Base-by-base conservation (phyloP, 2,329 filamentous ascomycete species). In the Corynespora cassiicola region DNA sequence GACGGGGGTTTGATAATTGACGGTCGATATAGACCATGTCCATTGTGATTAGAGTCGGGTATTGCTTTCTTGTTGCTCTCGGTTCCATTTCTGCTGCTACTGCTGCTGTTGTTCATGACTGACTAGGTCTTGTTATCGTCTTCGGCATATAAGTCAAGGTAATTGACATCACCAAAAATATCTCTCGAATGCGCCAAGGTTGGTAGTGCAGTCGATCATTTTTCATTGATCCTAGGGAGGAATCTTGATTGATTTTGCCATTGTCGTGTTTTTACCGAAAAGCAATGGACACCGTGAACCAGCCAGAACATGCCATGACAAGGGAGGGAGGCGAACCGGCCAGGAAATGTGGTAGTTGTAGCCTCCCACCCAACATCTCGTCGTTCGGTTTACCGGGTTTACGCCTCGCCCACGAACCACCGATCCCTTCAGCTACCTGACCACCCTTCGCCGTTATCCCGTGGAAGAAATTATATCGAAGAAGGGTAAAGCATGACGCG, bases 401-500 rank as follows among this genome's bases (percentile, higher is more conserved):
- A 47, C 59, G 54, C 56, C 56, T 46, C 49, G 45, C 46, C 48
- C n/a, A n/a, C n/a, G n/a, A n/a, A 52, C 57, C 50, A 45, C 52
- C 51, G 42, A 41, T 50, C 51, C 49, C 53, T 51, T 53, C 52
- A 43, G 52, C 52, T 49, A 52, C 48, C 53, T 42, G 36, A 45
- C 46, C 51, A 46, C 35, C 46, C 43, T 40, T 56, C 55, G 56
- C 58, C 50, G 47, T 31, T 47, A 42, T 34, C 36, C 50, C 38
- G 48, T 54, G 52, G 53, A 58, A 54, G 57, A 57, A 58, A 55
- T 87, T 92, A 96, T 87, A 96, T 94, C 80, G 89, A 90, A 72
- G 90, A 95, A 76, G 90, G 90, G 84, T 96, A 96, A 77, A 96
- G 83, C 90, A 96, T 96, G 78, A 96, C 84, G 78, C 91, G 87